Evolutionary conservation across 177 flowering plant species (phyloP).

Genomic region (Tripterygium wilfordii): DNA sequence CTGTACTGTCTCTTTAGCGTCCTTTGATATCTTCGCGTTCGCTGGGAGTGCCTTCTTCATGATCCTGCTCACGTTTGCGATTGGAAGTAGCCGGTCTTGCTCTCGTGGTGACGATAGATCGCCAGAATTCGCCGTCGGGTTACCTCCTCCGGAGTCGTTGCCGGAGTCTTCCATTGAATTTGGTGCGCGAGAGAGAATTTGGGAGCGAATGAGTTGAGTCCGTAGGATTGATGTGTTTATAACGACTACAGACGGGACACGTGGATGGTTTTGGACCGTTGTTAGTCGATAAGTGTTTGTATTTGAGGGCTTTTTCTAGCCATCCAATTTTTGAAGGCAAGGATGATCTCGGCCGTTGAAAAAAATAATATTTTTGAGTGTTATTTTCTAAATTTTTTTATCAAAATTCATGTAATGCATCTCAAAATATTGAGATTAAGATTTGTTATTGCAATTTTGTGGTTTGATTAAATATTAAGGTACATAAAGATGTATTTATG

Average conservation of each 20-base stretch:
- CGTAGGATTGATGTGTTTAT: constrained; percentile 15
- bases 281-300: constrained; percentile 18
- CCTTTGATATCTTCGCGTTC: constrained; percentile 61
- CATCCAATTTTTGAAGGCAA: too few relatives aligned
- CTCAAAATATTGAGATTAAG: too few relatives aligned
- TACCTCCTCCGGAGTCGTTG: constrained; percentile 23
- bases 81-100: constrained; percentile 52
- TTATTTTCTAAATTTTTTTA: too few relatives aligned
- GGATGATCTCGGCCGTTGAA: too few relatives aligned
- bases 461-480: too few relatives aligned
- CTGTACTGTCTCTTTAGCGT: constrained; percentile 65
- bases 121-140: constrained; percentile 1
- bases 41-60: constrained; percentile 60
- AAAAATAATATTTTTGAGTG: too few relatives aligned
- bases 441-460: too few relatives aligned
- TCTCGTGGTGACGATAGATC: constrained; percentile 34
- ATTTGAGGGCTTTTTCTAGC: constrained; percentile 1
- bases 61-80: constrained; percentile 60
- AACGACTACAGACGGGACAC: constrained; percentile 7
- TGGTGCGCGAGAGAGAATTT: background rate
- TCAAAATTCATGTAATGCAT: too few relatives aligned
- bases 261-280: constrained; percentile 23
- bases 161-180: constrained; percentile 43
- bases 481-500: too few relatives aligned
- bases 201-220: constrained; percentile 13